Evolutionary conservation across 805 yeast genomes (phyloP).

Genomic region (Metschnikowia santaceciliae): DNA sequence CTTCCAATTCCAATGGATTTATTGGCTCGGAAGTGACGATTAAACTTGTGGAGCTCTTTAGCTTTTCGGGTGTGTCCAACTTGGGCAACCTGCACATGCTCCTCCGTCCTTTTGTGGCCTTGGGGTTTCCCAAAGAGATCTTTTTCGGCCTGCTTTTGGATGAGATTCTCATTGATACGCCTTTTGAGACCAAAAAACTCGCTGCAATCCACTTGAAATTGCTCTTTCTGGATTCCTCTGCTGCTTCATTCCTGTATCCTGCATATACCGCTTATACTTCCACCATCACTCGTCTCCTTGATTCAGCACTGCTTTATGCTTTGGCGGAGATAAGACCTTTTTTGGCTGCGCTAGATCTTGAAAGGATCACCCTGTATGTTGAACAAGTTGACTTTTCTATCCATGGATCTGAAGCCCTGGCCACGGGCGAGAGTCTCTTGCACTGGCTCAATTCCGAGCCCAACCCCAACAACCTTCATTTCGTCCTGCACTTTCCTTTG

Average conservation of each 20-base stretch:
- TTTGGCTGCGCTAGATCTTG: neutral
- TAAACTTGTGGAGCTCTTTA: slow-evolving; percentile 55
- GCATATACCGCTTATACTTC: neutral
- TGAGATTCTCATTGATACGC: slow-evolving; percentile 26
- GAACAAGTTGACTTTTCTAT: neutral
- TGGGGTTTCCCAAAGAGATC: slow-evolving; percentile 24
- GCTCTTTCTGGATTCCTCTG: neutral
- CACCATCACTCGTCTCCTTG: neutral
- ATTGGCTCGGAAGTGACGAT: slow-evolving; percentile 17
- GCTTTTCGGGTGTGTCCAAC: slow-evolving; percentile 33
- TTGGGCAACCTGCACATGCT: slow-evolving; percentile 17
- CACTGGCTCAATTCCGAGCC: slow-evolving; percentile 8
- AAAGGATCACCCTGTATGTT: neutral
- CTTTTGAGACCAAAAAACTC: slow-evolving; percentile 37
- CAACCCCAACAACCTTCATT: neutral
- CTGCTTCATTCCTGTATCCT: neutral
- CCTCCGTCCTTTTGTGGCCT: slow-evolving; percentile 14
- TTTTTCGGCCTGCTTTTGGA: slow-evolving; percentile 31
- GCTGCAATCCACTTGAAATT: slow-evolving; percentile 35
- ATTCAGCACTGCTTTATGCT: slow-evolving; percentile 5
- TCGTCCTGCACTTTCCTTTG: neutral
- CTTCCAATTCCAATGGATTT: too few relatives aligned
- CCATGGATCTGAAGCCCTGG: neutral
- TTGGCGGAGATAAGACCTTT: slow-evolving; percentile 6
- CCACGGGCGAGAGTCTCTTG: slow-evolving; percentile 9